Conservation (phyloP, 371 early-diverging fungal species). For the Mucor circinelloides region DNA sequence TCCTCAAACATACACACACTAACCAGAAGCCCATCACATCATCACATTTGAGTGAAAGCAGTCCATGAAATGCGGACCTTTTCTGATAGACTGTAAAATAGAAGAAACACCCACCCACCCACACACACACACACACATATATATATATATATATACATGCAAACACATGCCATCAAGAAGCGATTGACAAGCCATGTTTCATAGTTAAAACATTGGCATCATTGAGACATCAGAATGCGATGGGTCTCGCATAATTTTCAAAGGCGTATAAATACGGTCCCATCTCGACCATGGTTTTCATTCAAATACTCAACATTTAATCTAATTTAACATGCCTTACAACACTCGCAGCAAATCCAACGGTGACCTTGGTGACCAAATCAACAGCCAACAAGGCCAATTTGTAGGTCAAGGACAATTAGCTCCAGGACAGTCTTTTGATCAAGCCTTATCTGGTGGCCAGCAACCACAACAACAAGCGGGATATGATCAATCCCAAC, state of each 20-base stretch:
- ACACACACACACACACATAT: too few relatives aligned
- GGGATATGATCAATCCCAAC: neutral
- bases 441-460: neutral
- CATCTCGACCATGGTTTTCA: neutral
- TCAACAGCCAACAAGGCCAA: neutral
- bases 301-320: neutral
- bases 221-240: neutral
- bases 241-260: neutral
- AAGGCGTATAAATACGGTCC: neutral
- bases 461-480: neutral
- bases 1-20: neutral
- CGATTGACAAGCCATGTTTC: neutral
- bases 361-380: neutral
- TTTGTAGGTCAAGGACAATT: neutral
- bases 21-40: neutral
- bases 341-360: conserved; percentile 3
- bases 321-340: conserved; percentile 3
- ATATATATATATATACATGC: neutral
- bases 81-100: neutral
- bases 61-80: neutral
- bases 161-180: neutral
- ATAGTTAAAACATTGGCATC: neutral
- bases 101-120: too few relatives aligned
- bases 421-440: neutral
- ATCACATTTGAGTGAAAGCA: neutral